A percentile compares a stretch with the other conserved stretches of the same genome.
Conservation (phyloP, 140 eudicot genomes). For the Oenanthe javanica region DNA sequence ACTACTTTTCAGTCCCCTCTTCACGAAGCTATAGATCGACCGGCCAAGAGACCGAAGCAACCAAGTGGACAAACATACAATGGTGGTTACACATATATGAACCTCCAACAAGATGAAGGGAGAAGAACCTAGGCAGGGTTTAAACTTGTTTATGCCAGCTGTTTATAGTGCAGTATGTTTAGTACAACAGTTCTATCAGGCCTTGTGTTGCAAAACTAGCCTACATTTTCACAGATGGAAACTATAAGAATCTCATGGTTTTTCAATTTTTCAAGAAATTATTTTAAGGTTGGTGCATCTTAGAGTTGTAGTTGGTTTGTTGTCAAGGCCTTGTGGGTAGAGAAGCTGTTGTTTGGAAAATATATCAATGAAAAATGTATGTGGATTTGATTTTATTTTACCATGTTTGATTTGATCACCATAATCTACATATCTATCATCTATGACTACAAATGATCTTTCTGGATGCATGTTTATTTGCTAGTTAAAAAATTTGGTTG, state of each 20-base stretch:
- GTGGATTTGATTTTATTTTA: not conserved
- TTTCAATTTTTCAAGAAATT: not conserved
- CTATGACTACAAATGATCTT: not conserved
- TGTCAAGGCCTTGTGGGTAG: not conserved
- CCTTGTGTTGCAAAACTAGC: not conserved
- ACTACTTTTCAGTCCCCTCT: not conserved
- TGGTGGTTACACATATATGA: not conserved
- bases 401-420: not conserved
- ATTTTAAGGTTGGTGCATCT: not conserved
- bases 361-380: not conserved
- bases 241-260: not conserved
- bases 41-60: constrained; percentile 2
- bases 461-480: not conserved
- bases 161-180: not conserved
- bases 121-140: constrained; percentile 6
- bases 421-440: not conserved
- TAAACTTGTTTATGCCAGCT: not conserved
- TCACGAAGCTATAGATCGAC: not conserved
- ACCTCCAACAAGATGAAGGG: constrained; percentile 7
- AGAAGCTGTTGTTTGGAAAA: not conserved
- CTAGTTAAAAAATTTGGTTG: not conserved
- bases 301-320: not conserved
- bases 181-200: not conserved
- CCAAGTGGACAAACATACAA: not conserved
- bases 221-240: no score